These are phyloP conservation scores for Cyclotella baltica DNA, from an alignment of 108 stramenopile genomes.

Conservation along the genomic window DNA sequence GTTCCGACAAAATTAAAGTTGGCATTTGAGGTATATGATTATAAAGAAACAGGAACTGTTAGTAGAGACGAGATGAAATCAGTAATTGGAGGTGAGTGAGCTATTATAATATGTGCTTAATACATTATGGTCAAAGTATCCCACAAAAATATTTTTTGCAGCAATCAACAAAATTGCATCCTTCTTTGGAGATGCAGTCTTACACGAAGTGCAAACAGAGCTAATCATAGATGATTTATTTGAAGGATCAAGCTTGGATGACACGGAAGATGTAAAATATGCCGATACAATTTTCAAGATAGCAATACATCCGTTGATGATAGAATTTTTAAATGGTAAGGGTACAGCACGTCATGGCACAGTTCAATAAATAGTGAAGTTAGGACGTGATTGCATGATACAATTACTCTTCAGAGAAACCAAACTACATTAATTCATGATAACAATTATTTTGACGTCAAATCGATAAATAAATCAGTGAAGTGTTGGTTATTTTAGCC, in stretches of 20 bases:
- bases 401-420: too few relatives aligned
- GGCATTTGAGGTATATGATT: conserved; percentile 55
- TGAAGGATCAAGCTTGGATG: conserved; percentile 2
- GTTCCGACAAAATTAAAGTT: conserved; percentile 44
- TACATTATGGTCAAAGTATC: not conserved
- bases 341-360: conserved; percentile 39
- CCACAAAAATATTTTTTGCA: conserved; percentile 12
- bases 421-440: too few relatives aligned
- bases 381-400: too few relatives aligned
- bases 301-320: conserved; percentile 24
- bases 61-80: conserved; percentile 25
- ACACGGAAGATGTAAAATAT: conserved; percentile 27
- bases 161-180: conserved; percentile 62
- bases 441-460: too few relatives aligned
- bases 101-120: not conserved
- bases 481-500: too few relatives aligned
- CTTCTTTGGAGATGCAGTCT: conserved; percentile 64
- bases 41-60: conserved; percentile 27
- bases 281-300: conserved; percentile 28
- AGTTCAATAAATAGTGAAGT: conserved; percentile 14
- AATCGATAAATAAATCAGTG: too few relatives aligned
- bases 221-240: conserved; percentile 55
- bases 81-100: conserved; percentile 14
- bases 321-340: conserved; percentile 22
- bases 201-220: conserved; percentile 48